Base-by-base conservation (phyloP, 345 rosid species). In the Dipteronia dyeriana region DNA sequence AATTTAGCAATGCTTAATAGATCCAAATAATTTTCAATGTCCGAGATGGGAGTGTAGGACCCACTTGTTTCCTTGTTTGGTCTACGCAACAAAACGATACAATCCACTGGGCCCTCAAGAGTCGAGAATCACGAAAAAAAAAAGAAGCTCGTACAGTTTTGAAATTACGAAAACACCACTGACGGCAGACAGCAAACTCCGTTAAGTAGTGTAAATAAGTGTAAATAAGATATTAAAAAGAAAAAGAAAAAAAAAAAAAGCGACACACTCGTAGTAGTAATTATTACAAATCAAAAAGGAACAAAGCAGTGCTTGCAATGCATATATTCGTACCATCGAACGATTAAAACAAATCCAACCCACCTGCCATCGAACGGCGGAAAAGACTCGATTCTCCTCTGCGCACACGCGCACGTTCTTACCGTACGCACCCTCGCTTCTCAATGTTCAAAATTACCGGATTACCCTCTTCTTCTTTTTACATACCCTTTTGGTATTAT, bases 181-280 rank as follows among this genome's bases (percentile, higher is more conserved):
- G 31, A 82, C 73, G 80, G 75, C 9, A 7, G 19, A 7, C 29
- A 76, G 19, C 76, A 79, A 45, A 62, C 80, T 73, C 75, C 75
- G 77, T 84, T 4, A 60, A 74, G 75, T 19, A 79, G 79, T 9
- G 77, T 74, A 34, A 34, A 34, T 61, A 76, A 79, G 79, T 9
- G 77, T 74, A 34, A 34, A 34, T 61, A 76, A 54, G 60, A 66
- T 22, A 38, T 2, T 20, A 45, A 71, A 45, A 8, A 45, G 1
- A 45, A 7, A 45, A 8, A 43, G 1, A 41, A 62, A 22, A 23
- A 10, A 23, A 54, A 26, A 51, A 71, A 20, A 54, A 16, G 26
- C 71, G 19, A 41, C 20, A 14, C 51, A 13, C 23, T 43, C 1
- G 61, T 9, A 9, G 45, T 0, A 4, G 43, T 41, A 64, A 71